These are phyloP conservation scores for Didymellaceae sp. DNA, from an alignment of 2,329 filamentous ascomycete species.

Conservation along the genomic window DNA sequence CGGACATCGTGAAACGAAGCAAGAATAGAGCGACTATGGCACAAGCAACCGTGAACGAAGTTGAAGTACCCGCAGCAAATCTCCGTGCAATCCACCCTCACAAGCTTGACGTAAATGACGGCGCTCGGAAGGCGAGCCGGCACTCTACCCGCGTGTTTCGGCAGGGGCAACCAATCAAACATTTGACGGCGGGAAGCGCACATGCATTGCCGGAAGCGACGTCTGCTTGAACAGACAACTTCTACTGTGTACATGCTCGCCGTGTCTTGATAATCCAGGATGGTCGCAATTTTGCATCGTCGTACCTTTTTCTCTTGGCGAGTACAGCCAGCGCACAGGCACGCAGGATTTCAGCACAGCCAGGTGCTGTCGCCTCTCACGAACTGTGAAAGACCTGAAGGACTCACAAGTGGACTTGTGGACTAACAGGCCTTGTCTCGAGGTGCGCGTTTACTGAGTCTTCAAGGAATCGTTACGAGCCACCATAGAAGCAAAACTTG, in stretches of 20 bases:
- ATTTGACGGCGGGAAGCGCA: slow-evolving; percentile 4
- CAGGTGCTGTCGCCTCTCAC: not conserved
- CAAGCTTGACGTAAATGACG: slow-evolving; percentile 11
- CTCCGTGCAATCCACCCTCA: slow-evolving; percentile 9
- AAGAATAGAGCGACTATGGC: slow-evolving; percentile 1
- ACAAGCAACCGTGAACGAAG: slow-evolving; percentile 1
- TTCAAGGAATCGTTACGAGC: too few species aligned
- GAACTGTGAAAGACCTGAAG: not conserved
- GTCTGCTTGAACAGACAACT: slow-evolving; percentile 2
- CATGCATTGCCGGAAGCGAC: not conserved
- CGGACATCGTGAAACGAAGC: slow-evolving; percentile 27
- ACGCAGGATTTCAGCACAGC: not conserved
- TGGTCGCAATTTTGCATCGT: not conserved
- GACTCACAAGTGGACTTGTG: not conserved
- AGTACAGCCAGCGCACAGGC: not conserved
- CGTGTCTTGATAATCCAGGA: too few species aligned
- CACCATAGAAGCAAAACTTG: not conserved
- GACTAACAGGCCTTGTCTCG: not conserved
- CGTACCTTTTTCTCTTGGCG: not conserved
- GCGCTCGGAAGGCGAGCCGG: slow-evolving; percentile 6
- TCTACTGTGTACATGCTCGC: slow-evolving; percentile 2
- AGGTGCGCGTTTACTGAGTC: too few species aligned
- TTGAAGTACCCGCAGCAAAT: slow-evolving; percentile 9
- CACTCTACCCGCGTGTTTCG: slow-evolving; percentile 4
- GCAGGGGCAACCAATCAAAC: slow-evolving; percentile 3